Evolutionary conservation across 345 rosid species (phyloP), one percentile per base, ranked within the genome.

Genomic region (Cardiospermum halicacabum): DNA sequence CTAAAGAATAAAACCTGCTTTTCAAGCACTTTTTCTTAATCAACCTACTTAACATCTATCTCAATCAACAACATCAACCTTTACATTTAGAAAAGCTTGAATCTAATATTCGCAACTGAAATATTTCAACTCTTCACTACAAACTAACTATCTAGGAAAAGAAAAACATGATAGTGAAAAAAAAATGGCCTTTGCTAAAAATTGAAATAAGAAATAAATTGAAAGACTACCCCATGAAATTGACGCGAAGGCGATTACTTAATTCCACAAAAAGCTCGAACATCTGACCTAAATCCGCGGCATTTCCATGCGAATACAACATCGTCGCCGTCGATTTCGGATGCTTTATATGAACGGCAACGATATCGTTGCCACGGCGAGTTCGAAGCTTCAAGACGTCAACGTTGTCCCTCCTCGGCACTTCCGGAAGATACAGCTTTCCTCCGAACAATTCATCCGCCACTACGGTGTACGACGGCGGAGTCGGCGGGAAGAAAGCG

Each of bases 271-370:
- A 94, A 26, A 94, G 96, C 77, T 94, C 97, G 67, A 81, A 82
- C 96, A 94, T 87, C 66, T 94, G 99, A 0, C 97, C 97, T 69
- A 94, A 76, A 74, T 94, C 97, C 49, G 99, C 99, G 1, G 99
- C 99, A 82, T 94, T 94, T 30, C 99, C 99, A 63, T 94, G 99
- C 30, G 99, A 94, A 75, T 94, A 91, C 37, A 94, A 75, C 66
- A 94, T 48, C 13, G 97, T 94, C 25, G 81, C 79, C 11, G 85
- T 65, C 31, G 99, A 88, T 69, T 81, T 88, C 0, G 91, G 84
- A 59, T 94, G 96, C 63, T 74, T 85, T 10, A 90, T 74, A 69
- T 93, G 83, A 28, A 88, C 74, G 2, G 94, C 95, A 0, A 93
- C 97, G 73, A 93, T 79, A 56, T 90, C 96, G 55, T 84, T 85